Percentiles rank a stretch among this genome's conserved stretches.
These are phyloP conservation scores for Colletotrichum ledebouriae DNA, from an alignment of 2,329 filamentous ascomycete species.

Conservation along the genomic window DNA sequence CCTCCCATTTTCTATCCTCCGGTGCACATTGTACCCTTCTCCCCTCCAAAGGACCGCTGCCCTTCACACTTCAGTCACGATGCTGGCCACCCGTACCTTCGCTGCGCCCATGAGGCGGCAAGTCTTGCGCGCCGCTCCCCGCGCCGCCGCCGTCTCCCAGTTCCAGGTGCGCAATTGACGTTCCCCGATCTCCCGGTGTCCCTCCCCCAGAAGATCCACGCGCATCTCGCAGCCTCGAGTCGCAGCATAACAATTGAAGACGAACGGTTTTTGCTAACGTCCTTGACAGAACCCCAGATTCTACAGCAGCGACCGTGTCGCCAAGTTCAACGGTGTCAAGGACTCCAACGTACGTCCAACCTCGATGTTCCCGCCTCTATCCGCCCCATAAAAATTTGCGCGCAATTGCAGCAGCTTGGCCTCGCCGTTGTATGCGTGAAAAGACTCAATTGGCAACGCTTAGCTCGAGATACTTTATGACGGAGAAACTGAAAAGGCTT, in stretches of 20 bases:
- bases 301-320: slow-evolving; percentile 82
- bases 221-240: slow-evolving; percentile 19
- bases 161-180: slow-evolving; percentile 67
- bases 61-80: slow-evolving; percentile 62
- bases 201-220: slow-evolving; percentile 22
- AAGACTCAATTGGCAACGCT: slow-evolving; percentile 54
- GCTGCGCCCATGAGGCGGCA: slow-evolving; percentile 82
- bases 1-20: slow-evolving; percentile 43
- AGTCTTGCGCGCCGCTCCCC: slow-evolving; percentile 78
- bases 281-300: slow-evolving; percentile 64
- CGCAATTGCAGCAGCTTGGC: slow-evolving; percentile 28
- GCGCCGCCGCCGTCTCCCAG: slow-evolving; percentile 63
- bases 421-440: slow-evolving; percentile 46
- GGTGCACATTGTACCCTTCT: slow-evolving; percentile 39
- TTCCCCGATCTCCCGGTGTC: slow-evolving; percentile 46
- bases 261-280: slow-evolving; percentile 29
- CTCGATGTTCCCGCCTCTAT: slow-evolving; percentile 21
- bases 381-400: slow-evolving; percentile 37
- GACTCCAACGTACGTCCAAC: slow-evolving; percentile 80
- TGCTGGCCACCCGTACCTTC: slow-evolving; percentile 87
- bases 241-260: slow-evolving; percentile 29
- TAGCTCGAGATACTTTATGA: neutral
- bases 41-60: slow-evolving; percentile 42
- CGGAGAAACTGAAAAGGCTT: slow-evolving; percentile 44
- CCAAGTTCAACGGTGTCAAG: slow-evolving; percentile 94